phyloP scores from a whole-genome alignment of 331 rosid species.

The Malus hybrid region DNA sequence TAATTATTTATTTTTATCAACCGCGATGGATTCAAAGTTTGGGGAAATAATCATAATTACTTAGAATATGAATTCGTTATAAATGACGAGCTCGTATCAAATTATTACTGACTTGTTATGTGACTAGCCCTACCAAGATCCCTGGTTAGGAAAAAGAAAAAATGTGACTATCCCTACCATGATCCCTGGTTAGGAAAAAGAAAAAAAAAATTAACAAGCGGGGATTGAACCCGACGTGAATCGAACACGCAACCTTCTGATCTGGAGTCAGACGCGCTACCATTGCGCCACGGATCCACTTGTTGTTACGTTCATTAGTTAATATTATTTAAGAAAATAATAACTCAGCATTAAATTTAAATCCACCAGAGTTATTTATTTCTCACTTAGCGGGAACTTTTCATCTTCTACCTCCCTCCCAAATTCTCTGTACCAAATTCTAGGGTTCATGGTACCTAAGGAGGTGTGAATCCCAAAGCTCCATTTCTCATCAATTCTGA shows the following conservation, averaged over 20 bases:
- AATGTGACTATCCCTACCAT: no score
- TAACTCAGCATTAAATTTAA: not conserved
- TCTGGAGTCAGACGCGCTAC: conserved; percentile 56
- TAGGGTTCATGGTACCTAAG: conserved; percentile 6
- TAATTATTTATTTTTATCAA: not conserved
- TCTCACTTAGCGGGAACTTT: conserved; percentile 15
- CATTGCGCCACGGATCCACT: conserved; percentile 51
- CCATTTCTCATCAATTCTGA: not conserved
- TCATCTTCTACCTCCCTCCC: not conserved
- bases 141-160: no score
- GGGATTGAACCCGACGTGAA: conserved; percentile 42
- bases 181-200: not conserved
- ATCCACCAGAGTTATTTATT: not conserved
- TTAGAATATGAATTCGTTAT: no score
- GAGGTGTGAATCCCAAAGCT: not conserved
- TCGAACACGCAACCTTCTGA: conserved; percentile 58
- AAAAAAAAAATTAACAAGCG: not conserved
- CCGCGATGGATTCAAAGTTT: not conserved
- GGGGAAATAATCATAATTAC: not conserved
- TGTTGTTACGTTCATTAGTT: accelerated
- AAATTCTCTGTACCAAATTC: not conserved
- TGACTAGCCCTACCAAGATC: not conserved
- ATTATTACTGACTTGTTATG: not conserved
- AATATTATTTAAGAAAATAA: no score
- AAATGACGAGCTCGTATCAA: no score